These are phyloP conservation scores for Calonectria henricotiae DNA, from an alignment of 2,329 filamentous ascomycete species.

Conservation along the genomic window DNA sequence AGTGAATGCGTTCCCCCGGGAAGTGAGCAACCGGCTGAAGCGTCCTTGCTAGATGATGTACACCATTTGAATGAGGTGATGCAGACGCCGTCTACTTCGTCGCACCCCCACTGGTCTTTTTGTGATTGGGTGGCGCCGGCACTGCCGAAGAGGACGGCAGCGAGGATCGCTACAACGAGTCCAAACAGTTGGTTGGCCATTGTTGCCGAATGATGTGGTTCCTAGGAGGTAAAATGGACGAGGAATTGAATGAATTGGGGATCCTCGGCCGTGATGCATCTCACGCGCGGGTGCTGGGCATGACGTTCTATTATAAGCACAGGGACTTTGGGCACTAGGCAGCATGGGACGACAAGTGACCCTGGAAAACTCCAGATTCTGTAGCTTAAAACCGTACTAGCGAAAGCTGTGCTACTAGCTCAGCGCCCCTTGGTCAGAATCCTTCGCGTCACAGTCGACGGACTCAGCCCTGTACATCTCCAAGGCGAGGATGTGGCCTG, in stretches of 20 bases:
- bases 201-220: not conserved
- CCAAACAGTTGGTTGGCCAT: slow-evolving; percentile 22
- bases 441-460: slow-evolving; percentile 8
- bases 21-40: slow-evolving; percentile 33
- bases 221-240: not conserved
- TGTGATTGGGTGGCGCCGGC: slow-evolving; percentile 32
- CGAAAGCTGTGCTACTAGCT: slow-evolving; percentile 8
- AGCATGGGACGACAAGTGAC: slow-evolving; percentile 15
- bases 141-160: slow-evolving; percentile 13
- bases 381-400: slow-evolving; percentile 14
- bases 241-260: not conserved
- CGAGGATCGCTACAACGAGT: slow-evolving; percentile 26
- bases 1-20: slow-evolving; percentile 34
- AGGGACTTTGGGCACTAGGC: slow-evolving; percentile 4
- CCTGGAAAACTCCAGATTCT: slow-evolving; percentile 14
- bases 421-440: slow-evolving; percentile 10
- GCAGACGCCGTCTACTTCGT: slow-evolving; percentile 39
- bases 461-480: slow-evolving; percentile 17
- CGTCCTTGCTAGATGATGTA: slow-evolving; percentile 37
- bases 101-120: slow-evolving; percentile 41
- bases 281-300: slow-evolving; percentile 11
- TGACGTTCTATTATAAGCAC: slow-evolving; percentile 11
- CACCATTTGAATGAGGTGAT: slow-evolving; percentile 46
- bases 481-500: slow-evolving; percentile 16
- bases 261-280: not conserved